Conservation (phyloP, 306 rosid genomes). For the Vigna nakashimae region DNA sequence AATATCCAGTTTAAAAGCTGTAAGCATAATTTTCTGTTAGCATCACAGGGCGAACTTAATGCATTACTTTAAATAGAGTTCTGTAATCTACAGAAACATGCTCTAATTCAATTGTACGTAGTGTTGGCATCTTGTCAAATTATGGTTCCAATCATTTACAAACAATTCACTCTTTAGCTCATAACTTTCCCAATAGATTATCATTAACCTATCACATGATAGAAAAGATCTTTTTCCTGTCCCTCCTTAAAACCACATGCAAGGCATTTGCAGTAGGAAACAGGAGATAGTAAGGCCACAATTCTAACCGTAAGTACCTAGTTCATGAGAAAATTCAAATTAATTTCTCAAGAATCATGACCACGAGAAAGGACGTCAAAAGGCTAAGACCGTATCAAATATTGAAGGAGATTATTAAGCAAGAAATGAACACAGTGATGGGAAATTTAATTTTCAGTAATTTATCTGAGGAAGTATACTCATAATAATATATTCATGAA, state of each 20-base stretch:
- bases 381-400: constrained; percentile 22
- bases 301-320: not conserved
- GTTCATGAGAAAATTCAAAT: not conserved
- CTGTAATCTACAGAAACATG: constrained; percentile 1
- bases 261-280: not conserved
- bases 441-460: not conserved
- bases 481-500: constrained; percentile 12
- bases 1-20: constrained; percentile 7
- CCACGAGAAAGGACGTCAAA: constrained; percentile 32
- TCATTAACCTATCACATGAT: constrained; percentile 1
- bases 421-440: constrained; percentile 22
- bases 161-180: constrained; percentile 23
- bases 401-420: constrained; percentile 29
- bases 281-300: not conserved
- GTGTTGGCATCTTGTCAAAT: constrained; percentile 1
- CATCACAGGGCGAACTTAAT: not conserved
- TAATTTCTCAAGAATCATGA: constrained; percentile 28
- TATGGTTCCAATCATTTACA: constrained; percentile 23
- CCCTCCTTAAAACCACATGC: constrained; percentile 11
- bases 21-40: not conserved
- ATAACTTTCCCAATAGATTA: constrained; percentile 5
- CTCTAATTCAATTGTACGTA: not conserved
- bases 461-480: not conserved
- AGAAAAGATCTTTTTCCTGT: constrained; percentile 5
- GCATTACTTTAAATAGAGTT: constrained; percentile 14